These are phyloP conservation scores for Botrytis squamosa DNA, from an alignment of 2,329 filamentous ascomycete genomes.

Conservation along the genomic window DNA sequence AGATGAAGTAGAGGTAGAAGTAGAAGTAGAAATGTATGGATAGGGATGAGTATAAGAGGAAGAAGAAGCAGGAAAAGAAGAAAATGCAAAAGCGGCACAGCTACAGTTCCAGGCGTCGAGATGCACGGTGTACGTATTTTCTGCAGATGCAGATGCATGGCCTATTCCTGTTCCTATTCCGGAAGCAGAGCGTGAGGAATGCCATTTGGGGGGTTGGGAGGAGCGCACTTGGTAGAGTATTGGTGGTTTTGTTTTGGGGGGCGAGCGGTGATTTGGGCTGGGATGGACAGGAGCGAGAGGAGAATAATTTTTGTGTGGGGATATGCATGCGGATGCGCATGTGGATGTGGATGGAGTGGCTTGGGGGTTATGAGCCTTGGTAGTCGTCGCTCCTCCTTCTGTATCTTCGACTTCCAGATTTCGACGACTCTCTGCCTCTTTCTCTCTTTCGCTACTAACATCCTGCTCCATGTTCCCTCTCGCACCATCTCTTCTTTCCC, in stretches of 20 bases:
- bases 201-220: conserved; percentile 36
- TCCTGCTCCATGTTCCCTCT: conserved; percentile 12
- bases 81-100: conserved; percentile 79
- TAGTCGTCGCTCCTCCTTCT: background rate
- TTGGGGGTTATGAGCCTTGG: background rate
- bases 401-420: too few species aligned
- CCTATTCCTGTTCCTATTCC: too few species aligned
- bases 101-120: conserved; percentile 82
- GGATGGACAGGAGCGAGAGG: conserved; percentile 14
- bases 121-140: conserved; percentile 64
- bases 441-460: conserved; percentile 17
- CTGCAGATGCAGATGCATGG: conserved; percentile 34
- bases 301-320: background rate
- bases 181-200: conserved; percentile 36
- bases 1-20: background rate
- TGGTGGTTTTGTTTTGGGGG: conserved; percentile 5
- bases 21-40: background rate
- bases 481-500: background rate
- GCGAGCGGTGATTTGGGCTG: conserved; percentile 18
- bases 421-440: too few species aligned
- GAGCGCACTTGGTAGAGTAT: conserved; percentile 32
- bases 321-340: too few species aligned
- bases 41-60: background rate
- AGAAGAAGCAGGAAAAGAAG: conserved; percentile 51
- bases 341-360: too few species aligned